Conservation (phyloP, 106 monocot genomes). For the Dendrobium catenatum region DNA sequence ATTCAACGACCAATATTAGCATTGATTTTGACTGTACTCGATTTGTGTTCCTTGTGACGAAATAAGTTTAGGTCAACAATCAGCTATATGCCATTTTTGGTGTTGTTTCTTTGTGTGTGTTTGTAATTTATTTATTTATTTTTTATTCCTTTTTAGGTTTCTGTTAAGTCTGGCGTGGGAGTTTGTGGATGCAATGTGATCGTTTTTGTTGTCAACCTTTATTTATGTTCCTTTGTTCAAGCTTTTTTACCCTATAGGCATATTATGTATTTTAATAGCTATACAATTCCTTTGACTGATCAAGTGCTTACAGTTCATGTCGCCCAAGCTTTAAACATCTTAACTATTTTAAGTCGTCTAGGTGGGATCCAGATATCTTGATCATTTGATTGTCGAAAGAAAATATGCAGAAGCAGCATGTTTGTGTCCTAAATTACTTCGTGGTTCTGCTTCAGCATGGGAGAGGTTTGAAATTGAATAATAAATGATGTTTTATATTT, state of each 20-base stretch:
- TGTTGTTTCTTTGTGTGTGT: not conserved
- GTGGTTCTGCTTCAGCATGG: slow-evolving; percentile 91
- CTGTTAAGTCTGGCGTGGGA: not conserved
- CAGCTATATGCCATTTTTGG: not conserved
- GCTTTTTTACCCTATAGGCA: not conserved
- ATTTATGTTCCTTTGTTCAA: not conserved
- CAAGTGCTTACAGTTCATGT: not conserved
- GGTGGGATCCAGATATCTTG: slow-evolving; percentile 97
- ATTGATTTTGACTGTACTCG: too few relatives aligned
- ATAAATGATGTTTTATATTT: slow-evolving; percentile 5
- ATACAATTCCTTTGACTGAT: not conserved
- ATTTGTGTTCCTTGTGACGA: too few relatives aligned
- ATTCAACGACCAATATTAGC: too few relatives aligned
- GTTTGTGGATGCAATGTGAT: not conserved
- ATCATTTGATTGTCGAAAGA: slow-evolving; percentile 87
- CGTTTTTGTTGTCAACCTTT: not conserved
- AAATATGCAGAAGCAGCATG: slow-evolving; percentile 96
- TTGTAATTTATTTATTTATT: not conserved
- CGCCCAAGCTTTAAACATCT: not conserved
- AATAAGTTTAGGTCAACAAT: too few relatives aligned
- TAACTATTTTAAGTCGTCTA: slow-evolving; percentile 12
- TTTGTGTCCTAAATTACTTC: slow-evolving; percentile 87
- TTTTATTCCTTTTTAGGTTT: not conserved
- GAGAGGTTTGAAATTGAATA: slow-evolving; percentile 44
- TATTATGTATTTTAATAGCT: not conserved